Base-by-base conservation (phyloP, 2,329 filamentous ascomycete species). In the Aureobasidium mangrovei region DNA sequence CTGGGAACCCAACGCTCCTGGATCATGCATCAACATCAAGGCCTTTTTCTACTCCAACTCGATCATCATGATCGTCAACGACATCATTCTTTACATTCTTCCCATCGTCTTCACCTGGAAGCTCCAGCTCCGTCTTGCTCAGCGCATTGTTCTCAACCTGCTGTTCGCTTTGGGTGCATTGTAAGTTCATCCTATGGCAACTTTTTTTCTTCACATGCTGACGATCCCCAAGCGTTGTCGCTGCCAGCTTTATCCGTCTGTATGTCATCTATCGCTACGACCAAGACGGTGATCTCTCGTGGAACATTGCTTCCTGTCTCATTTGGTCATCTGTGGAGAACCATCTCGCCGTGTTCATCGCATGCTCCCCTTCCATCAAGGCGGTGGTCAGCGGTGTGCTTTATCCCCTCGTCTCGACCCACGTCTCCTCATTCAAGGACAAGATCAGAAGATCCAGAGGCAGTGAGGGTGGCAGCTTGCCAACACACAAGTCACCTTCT, bases 91-190 rank as follows among this genome's bases (percentile, higher is more conserved):
- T 10, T 69, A 72, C 54, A 59, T 63, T 27, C 65, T 72, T 59
- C 70, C 70, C 0, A 62, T 72, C 7, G 58, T 68, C 2, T 70
- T 70, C 46, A 67, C 70, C 4, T 65, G 67, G 63, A 62, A 65
- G 7, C 59, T 72, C 4, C 63, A 67, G 33, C 57, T 70, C 2
- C 60, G 63, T 7, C 57, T 62, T 33, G 52, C 61, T 7, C 67
- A 70, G 45, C 62, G 64, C 48, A 59, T 69, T 8, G 69, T 66
- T 5, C 60, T 72, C 32, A 67, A 66, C 42, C 56, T 60, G 18
- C 56, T 70, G 29, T 70, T 69, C 54, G 64, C 58, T 0, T 52
- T 70, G 18, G 67, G 67, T 4, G 62, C 62, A 27, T 47, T 70
- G 62, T 65, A 59, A 59, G 64, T 58, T 28, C 43, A 6, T 28